Evolutionary conservation across 768 basidiomycete species (phyloP), one percentile per base, ranked within the genome.

Genomic region (Postia placenta): DNA sequence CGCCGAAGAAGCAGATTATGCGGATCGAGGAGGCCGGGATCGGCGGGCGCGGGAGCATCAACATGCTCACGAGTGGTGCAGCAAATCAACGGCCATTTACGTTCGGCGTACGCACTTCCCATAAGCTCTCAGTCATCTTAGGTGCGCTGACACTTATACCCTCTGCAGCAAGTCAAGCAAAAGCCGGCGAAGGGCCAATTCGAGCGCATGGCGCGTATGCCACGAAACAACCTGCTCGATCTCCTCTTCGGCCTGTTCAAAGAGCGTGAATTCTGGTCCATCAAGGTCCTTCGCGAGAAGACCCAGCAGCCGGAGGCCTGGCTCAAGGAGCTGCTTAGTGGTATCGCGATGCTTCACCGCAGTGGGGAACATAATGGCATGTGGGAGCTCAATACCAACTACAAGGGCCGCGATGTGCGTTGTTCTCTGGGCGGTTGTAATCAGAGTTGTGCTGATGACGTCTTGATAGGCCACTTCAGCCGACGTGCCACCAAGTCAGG

Each of bases 201-300:
- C 69, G 90, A 93, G 66, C 86, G 88, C 56, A 87, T 89, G 80
- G 85, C 87, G n/a, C 88, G 93, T 63, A 83, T 96, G 68, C 90
- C 91, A 5, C 76, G 85, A 47, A 87, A 92, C 68, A 87, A 94
- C 61, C 77, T 96, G 6, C 74, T 92, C 64, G 91, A 96, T 64
- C 69, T 85, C 47, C 74, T 96, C 36, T 94, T 94, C 67, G 57
- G 68, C 2, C 72, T 83, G 5, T 97, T 94, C 73, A 76, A 79
- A 51, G 82, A 91, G 52, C 76, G 76, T 38, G 78, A 83, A n/a
- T 82, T 81, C 44, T 97, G 92, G 92, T 73, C 79, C 50, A 82
- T 92, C 63, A 84, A 83, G 55, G 69, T 78, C 1, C 69, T 92
- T 47, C 79, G 88, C 37, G 85, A 90, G 59, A 79, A 78, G 53